Evolutionary conservation across 2,329 filamentous ascomycete genomes (phyloP).

Genomic region (Cercospora zeae-maydis): DNA sequence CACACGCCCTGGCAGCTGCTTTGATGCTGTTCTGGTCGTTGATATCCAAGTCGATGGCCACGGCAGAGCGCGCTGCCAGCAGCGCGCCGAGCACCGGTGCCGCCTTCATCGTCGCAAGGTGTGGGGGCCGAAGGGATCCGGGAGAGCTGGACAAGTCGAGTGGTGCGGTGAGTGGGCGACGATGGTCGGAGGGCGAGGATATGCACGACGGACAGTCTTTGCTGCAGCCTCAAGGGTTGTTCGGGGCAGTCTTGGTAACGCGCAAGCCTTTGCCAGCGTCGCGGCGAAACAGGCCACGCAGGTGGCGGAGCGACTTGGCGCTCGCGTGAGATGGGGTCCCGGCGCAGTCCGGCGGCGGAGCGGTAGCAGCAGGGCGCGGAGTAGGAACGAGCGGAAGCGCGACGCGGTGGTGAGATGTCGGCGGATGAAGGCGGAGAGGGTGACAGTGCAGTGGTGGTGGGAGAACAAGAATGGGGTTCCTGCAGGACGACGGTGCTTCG

Average conservation of each 20-base stretch:
- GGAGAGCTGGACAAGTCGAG: background rate
- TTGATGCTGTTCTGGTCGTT: slow-evolving; percentile 41
- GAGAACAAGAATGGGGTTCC: background rate
- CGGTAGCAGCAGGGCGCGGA: background rate
- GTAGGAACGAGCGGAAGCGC: background rate
- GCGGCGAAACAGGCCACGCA: slow-evolving; percentile 3
- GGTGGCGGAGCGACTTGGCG: slow-evolving; percentile 12
- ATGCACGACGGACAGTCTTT: background rate
- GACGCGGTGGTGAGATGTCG: background rate
- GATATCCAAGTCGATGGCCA: slow-evolving; percentile 27
- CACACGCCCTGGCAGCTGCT: slow-evolving; percentile 41
- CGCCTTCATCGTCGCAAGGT: slow-evolving; percentile 18
- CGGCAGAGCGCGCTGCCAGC: slow-evolving; percentile 23
- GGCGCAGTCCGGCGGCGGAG: background rate
- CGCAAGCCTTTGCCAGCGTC: slow-evolving; percentile 12
- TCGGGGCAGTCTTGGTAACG: slow-evolving; percentile 1
- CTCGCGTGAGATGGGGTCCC: background rate
- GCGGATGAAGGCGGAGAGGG: background rate
- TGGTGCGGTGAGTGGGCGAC: background rate
- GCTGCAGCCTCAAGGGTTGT: background rate
- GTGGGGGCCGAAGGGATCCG: background rate
- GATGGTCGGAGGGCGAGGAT: background rate
- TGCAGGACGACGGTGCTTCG: slow-evolving; percentile 2
- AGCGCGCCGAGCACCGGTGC: slow-evolving; percentile 21
- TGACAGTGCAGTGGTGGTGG: background rate